Evolutionary conservation across 345 rosid species (phyloP).

Genomic region (Clarkia xantiana): DNA sequence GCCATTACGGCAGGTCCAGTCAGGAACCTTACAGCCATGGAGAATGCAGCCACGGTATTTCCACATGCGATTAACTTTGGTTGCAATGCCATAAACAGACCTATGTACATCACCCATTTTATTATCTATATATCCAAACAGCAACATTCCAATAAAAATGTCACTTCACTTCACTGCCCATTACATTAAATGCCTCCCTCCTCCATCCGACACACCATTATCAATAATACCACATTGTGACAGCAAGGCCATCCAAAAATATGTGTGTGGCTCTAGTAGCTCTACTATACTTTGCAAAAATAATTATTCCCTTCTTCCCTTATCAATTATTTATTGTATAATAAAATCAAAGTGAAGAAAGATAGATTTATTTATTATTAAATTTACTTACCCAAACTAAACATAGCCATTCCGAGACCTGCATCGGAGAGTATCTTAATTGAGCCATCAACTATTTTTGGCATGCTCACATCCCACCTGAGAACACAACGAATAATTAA

Average conservation of each 20-base stretch:
- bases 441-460: slow-evolving; percentile 56
- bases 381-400: slow-evolving; percentile 69
- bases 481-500: neutral
- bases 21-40: slow-evolving; percentile 90
- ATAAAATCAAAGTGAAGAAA: too few species aligned
- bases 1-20: slow-evolving; percentile 96
- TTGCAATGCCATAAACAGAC: slow-evolving; percentile 96
- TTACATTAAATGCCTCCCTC: too few species aligned
- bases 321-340: too few species aligned
- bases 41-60: slow-evolving; percentile 60
- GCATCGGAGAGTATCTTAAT: slow-evolving; percentile 95
- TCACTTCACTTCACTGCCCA: neutral
- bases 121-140: neutral
- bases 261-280: too few species aligned
- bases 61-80: slow-evolving; percentile 98
- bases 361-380: too few species aligned
- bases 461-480: slow-evolving; percentile 95
- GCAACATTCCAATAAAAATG: neutral
- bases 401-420: slow-evolving; percentile 99
- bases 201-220: too few species aligned
- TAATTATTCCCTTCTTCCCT: too few species aligned
- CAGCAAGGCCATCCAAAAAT: too few species aligned
- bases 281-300: too few species aligned
- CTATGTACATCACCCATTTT: too few species aligned
- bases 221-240: too few species aligned